Evolutionary conservation across 1,284 basidiomycete species (phyloP).

Genomic region (Cryptococcus maquisensis): DNA sequence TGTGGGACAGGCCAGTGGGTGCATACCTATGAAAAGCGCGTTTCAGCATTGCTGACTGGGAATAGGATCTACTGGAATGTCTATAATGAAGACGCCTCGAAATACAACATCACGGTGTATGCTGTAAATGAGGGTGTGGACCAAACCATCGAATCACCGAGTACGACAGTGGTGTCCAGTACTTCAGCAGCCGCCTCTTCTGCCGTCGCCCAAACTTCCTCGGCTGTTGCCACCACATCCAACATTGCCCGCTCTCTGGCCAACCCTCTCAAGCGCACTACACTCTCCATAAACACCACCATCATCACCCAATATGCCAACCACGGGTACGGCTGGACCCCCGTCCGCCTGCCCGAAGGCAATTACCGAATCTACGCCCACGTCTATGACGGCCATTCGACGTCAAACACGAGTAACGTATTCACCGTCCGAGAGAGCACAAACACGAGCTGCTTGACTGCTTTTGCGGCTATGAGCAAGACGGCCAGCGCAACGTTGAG

Average conservation of each 20-base stretch:
- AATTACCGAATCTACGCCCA: slow-evolving; percentile 31
- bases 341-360: slow-evolving; percentile 28
- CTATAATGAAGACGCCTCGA: slow-evolving; percentile 16
- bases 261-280: slow-evolving; percentile 1
- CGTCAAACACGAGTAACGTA: slow-evolving; percentile 12
- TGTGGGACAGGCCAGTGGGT: slow-evolving; percentile 16
- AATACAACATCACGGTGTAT: slow-evolving; percentile 25
- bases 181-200: slow-evolving; percentile 5
- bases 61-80: slow-evolving; percentile 24
- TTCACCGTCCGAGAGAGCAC: slow-evolving; percentile 29
- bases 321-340: slow-evolving; percentile 13
- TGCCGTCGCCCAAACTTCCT: slow-evolving; percentile 2
- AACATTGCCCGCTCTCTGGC: slow-evolving; percentile 3
- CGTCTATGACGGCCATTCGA: slow-evolving; percentile 18
- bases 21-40: not conserved
- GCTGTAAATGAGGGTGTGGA: slow-evolving; percentile 25
- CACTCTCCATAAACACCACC: slow-evolving; percentile 23
- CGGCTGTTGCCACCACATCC: slow-evolving; percentile 3
- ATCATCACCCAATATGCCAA: slow-evolving; percentile 22
- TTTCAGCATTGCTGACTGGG: not conserved
- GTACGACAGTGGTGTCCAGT: slow-evolving; percentile 1
- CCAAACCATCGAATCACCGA: slow-evolving; percentile 18
- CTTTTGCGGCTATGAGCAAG: slow-evolving; percentile 2
- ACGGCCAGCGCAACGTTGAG: not conserved
- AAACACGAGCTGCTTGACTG: slow-evolving; percentile 30